Evolutionary conservation across 2,329 filamentous ascomycete genomes (phyloP).

Genomic region (Phyllosticta citribraziliensis): DNA sequence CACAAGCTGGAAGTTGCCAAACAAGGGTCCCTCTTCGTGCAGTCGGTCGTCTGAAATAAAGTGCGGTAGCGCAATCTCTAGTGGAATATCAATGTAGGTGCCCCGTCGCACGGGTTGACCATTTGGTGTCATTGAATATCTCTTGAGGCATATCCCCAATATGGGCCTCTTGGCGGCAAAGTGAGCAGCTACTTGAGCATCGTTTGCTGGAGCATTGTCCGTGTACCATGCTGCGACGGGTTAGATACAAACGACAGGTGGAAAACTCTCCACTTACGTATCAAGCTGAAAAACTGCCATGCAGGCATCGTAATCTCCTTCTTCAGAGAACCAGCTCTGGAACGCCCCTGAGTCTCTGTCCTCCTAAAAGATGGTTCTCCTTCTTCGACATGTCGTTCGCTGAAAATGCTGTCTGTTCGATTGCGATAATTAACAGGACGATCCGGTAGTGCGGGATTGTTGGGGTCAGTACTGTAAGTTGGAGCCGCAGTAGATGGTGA

Average conservation of each 20-base stretch:
- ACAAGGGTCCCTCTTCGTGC: constrained; percentile 56
- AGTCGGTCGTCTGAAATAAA: constrained; percentile 77
- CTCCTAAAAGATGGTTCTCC: constrained; percentile 36
- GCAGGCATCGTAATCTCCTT: constrained; percentile 93
- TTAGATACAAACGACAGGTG: constrained; percentile 1
- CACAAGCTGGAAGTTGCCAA: constrained; percentile 86
- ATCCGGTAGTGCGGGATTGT: constrained; percentile 17
- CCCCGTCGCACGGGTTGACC: constrained; percentile 63
- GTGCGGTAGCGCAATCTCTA: constrained; percentile 72
- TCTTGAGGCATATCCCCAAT: constrained; percentile 84
- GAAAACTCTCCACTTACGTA: constrained; percentile 51
- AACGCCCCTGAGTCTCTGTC: constrained; percentile 22
- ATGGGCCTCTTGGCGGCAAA: constrained; percentile 76
- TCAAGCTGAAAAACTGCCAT: constrained; percentile 93
- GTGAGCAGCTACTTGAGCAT: constrained; percentile 78
- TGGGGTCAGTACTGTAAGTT: constrained; percentile 16
- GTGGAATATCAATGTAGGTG: constrained; percentile 83
- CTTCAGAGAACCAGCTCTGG: constrained; percentile 34
- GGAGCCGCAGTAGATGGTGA: constrained; percentile 27
- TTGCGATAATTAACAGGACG: constrained; percentile 28
- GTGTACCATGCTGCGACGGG: constrained; percentile 68
- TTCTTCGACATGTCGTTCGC: constrained; percentile 29
- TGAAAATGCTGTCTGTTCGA: constrained; percentile 42
- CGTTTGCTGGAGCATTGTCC: constrained; percentile 50
- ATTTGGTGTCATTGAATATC: constrained; percentile 66